A percentile compares a stretch with the other conserved stretches of the same genome.
Conservation (phyloP, 2,329 filamentous ascomycete species). For the Ceratocystis variospora region DNA sequence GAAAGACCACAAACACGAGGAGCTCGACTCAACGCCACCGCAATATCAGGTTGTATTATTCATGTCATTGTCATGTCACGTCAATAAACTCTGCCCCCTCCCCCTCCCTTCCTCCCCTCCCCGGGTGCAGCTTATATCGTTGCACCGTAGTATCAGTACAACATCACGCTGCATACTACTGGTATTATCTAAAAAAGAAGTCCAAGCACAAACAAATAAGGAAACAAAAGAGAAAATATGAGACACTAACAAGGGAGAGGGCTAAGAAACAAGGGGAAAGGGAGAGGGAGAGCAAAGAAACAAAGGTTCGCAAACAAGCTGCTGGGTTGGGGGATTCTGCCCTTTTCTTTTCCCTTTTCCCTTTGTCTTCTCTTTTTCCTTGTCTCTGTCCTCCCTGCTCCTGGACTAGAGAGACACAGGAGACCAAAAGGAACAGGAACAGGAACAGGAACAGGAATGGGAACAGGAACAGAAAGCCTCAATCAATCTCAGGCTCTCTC, state of each 20-base stretch:
- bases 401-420: too few relatives aligned
- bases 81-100: not conserved
- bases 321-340: too few relatives aligned
- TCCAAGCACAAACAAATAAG: conserved; percentile 1
- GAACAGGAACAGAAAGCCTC: not conserved
- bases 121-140: not conserved
- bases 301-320: not conserved
- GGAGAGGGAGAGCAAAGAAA: not conserved
- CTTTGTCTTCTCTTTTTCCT: not conserved
- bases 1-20: not conserved
- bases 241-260: not conserved
- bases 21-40: not conserved
- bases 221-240: not conserved
- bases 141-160: not conserved
- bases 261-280: not conserved
- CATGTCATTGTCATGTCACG: conserved; percentile 2
- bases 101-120: not conserved
- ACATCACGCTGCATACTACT: not conserved
- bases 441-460: not conserved
- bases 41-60: conserved; percentile 3
- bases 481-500: not conserved
- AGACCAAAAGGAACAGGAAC: too few relatives aligned
- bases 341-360: not conserved
- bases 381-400: too few relatives aligned
- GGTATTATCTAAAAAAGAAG: not conserved